Evolutionary conservation across 306 rosid genomes (phyloP).

Genomic region (Sicyos edulis): DNA sequence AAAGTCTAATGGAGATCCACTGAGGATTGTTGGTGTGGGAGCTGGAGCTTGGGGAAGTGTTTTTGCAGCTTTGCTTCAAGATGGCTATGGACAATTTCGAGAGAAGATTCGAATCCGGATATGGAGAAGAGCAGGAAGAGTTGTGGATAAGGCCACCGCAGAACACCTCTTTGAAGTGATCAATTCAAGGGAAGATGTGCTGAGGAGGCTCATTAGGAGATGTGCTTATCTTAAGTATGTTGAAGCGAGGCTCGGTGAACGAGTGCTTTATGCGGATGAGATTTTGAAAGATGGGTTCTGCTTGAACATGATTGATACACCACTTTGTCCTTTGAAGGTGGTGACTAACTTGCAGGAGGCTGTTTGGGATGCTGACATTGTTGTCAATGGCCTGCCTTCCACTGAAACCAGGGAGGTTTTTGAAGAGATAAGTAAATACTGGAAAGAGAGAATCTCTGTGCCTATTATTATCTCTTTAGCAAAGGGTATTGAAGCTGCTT

Average conservation of each 20-base stretch:
- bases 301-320: conserved; percentile 88
- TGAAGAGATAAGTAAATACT: conserved; percentile 73
- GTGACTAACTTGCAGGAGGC: conserved; percentile 95
- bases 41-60: conserved; percentile 99
- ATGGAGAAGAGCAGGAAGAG: conserved; percentile 79
- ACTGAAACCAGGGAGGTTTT: conserved; percentile 80
- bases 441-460: conserved; percentile 81
- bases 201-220: conserved; percentile 78
- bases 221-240: conserved; percentile 85
- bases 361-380: conserved; percentile 94
- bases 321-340: conserved; percentile 85
- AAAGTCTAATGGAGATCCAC: conserved; percentile 55
- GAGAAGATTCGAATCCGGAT: conserved; percentile 75
- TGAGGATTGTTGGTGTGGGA: conserved; percentile 81
- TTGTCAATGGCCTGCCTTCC: conserved; percentile 94
- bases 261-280: conserved; percentile 80
- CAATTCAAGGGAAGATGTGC: conserved; percentile 75
- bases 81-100: conserved; percentile 67
- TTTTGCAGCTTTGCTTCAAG: conserved; percentile 71
- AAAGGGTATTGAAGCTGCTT: conserved; percentile 83
- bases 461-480: conserved; percentile 81
- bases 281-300: conserved; percentile 88
- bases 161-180: conserved; percentile 81
- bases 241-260: conserved; percentile 87
- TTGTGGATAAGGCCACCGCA: conserved; percentile 64